phyloP scores from a whole-genome alignment of 257 asterid species.

The Linderniella brevidens region DNA sequence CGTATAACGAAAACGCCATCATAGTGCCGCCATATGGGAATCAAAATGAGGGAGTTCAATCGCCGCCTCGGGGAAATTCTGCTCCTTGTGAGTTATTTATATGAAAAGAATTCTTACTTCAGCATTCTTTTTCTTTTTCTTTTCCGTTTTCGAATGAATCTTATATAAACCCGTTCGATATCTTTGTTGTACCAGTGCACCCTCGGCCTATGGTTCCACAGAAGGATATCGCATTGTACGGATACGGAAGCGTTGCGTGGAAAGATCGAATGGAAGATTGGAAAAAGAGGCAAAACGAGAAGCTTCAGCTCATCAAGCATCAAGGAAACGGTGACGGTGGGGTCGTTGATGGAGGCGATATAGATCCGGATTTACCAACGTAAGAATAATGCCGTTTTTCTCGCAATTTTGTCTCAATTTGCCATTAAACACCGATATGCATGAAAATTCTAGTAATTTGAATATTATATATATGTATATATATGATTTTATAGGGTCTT shows the following conservation, averaged over 20 bases:
- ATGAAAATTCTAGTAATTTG: no score
- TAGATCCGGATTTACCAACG: slow-evolving; percentile 4
- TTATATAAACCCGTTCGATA: slow-evolving; percentile 5
- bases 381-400: background rate
- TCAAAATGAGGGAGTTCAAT: slow-evolving; percentile 17
- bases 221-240: slow-evolving; percentile 42
- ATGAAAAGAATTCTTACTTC: background rate
- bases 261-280: slow-evolving; percentile 62
- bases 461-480: no score
- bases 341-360: background rate
- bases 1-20: slow-evolving; percentile 34
- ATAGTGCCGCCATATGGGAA: slow-evolving; percentile 30
- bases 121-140: no score
- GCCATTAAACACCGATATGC: no score
- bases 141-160: background rate
- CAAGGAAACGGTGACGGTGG: slow-evolving; percentile 5
- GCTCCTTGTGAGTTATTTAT: slow-evolving; percentile 21
- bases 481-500: no score
- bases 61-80: slow-evolving; percentile 21
- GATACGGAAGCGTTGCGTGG: slow-evolving; percentile 78
- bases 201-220: slow-evolving; percentile 50
- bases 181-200: slow-evolving; percentile 18
- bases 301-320: slow-evolving; percentile 13
- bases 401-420: background rate
- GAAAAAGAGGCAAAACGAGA: slow-evolving; percentile 36